These are phyloP conservation scores for Pestalotiopsis sp. DNA, from an alignment of 2,329 filamentous ascomycete species.

Conservation along the genomic window DNA sequence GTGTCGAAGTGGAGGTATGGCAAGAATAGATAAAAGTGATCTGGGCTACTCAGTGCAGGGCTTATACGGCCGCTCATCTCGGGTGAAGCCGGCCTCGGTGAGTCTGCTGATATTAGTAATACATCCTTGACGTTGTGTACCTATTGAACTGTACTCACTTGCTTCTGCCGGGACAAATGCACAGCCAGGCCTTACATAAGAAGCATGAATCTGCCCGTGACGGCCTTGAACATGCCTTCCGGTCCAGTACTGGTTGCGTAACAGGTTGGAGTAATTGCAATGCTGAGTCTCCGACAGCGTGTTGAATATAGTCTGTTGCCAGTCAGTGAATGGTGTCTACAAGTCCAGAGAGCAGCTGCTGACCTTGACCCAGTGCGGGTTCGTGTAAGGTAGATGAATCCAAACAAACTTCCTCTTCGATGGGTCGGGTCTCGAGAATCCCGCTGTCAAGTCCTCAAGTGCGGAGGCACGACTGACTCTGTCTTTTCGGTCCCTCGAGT, in stretches of 20 bases:
- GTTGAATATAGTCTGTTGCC: constrained; percentile 33
- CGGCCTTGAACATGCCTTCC: constrained; percentile 50
- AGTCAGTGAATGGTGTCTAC: constrained; percentile 26
- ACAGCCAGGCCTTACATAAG: constrained; percentile 51
- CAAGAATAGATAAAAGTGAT: constrained; percentile 53
- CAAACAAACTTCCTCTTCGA: constrained; percentile 54
- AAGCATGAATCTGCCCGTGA: constrained; percentile 52
- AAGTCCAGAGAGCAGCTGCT: constrained; percentile 19
- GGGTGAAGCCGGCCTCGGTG: constrained; percentile 36
- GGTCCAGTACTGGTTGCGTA: constrained; percentile 51
- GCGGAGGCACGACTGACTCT: constrained; percentile 19
- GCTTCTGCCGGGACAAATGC: constrained; percentile 45
- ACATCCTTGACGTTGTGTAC: background rate
- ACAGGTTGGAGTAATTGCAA: constrained; percentile 40
- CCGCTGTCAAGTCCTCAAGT: constrained; percentile 36
- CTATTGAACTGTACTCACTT: constrained; percentile 21
- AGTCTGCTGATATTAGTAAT: constrained; percentile 27
- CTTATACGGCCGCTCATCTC: constrained; percentile 29
- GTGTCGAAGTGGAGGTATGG: constrained; percentile 69
- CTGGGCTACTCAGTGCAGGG: constrained; percentile 23
- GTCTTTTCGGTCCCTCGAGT: constrained; percentile 14
- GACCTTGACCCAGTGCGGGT: constrained; percentile 61
- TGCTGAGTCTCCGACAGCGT: constrained; percentile 49
- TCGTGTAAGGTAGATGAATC: constrained; percentile 60
- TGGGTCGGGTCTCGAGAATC: constrained; percentile 42